These are phyloP conservation scores for Neurospora cerealis DNA, from an alignment of 495 filamentous ascomycete species.

Conservation along the genomic window DNA sequence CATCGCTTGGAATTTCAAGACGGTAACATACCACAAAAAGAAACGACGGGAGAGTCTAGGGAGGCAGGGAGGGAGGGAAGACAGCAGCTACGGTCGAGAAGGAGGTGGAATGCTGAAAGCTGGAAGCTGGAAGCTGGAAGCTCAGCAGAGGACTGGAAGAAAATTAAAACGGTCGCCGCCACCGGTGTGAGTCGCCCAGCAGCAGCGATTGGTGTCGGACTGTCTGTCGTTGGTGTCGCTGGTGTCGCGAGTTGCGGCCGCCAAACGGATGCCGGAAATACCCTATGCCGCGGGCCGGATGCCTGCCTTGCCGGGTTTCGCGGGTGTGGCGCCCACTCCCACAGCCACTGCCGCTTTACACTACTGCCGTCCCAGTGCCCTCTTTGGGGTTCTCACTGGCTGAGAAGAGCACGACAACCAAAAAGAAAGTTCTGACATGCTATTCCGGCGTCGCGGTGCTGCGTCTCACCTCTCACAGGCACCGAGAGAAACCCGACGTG, in stretches of 20 bases:
- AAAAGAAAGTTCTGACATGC: background rate
- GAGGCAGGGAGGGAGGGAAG: no score
- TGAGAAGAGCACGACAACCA: background rate
- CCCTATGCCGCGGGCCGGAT: background rate
- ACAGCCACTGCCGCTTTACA: background rate
- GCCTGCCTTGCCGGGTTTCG: background rate
- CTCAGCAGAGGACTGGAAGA: background rate
- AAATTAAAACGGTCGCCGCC: background rate
- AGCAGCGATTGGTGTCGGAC: no score
- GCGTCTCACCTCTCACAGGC: background rate
- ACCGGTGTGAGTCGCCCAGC: background rate
- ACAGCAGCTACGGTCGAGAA: background rate
- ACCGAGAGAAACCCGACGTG: background rate
- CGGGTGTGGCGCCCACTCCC: background rate
- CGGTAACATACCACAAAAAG: background rate
- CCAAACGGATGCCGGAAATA: background rate
- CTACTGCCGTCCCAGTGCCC: background rate
- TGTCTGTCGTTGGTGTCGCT: no score
- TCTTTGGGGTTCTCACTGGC: background rate
- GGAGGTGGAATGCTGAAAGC: background rate
- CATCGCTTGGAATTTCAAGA: background rate
- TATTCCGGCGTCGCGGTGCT: background rate
- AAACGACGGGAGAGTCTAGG: background rate
- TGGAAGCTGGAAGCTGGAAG: no score
- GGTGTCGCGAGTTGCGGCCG: background rate